These are phyloP conservation scores for Casuarina glauca DNA, from an alignment of 306 rosid species.

Conservation along the genomic window DNA sequence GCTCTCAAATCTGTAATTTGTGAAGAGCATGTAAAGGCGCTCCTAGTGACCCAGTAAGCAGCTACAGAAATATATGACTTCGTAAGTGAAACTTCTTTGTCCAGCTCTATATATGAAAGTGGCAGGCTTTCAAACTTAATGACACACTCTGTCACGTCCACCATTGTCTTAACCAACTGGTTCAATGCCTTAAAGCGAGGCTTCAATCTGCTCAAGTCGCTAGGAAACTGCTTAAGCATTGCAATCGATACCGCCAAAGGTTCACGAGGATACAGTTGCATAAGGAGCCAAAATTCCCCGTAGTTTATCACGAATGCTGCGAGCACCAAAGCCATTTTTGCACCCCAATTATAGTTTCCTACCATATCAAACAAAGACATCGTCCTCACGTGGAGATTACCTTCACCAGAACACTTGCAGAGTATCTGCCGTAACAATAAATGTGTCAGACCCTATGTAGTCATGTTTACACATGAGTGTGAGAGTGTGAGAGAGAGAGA, in stretches of 20 bases:
- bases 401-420: slow-evolving; percentile 43
- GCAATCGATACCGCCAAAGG: slow-evolving; percentile 45
- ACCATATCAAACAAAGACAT: slow-evolving; percentile 57
- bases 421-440: slow-evolving; percentile 41
- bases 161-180: slow-evolving; percentile 47
- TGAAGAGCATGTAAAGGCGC: slow-evolving; percentile 51
- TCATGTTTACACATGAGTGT: neutral
- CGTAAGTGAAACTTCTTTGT: slow-evolving; percentile 20
- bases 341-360: slow-evolving; percentile 58
- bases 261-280: slow-evolving; percentile 33
- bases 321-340: slow-evolving; percentile 55
- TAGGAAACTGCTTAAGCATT: slow-evolving; percentile 48
- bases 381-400: slow-evolving; percentile 39
- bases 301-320: slow-evolving; percentile 58
- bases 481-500: neutral
- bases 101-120: slow-evolving; percentile 33
- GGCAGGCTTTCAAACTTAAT: slow-evolving; percentile 54
- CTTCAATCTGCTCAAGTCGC: slow-evolving; percentile 24
- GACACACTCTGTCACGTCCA: slow-evolving; percentile 56
- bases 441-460: neutral
- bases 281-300: slow-evolving; percentile 54
- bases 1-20: slow-evolving; percentile 40
- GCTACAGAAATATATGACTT: slow-evolving; percentile 41
- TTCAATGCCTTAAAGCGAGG: slow-evolving; percentile 45
- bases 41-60: slow-evolving; percentile 60